Evolutionary conservation across 305 asterid genomes (phyloP), one percentile per base, ranked within the genome.

Genomic region (Withania somnifera): DNA sequence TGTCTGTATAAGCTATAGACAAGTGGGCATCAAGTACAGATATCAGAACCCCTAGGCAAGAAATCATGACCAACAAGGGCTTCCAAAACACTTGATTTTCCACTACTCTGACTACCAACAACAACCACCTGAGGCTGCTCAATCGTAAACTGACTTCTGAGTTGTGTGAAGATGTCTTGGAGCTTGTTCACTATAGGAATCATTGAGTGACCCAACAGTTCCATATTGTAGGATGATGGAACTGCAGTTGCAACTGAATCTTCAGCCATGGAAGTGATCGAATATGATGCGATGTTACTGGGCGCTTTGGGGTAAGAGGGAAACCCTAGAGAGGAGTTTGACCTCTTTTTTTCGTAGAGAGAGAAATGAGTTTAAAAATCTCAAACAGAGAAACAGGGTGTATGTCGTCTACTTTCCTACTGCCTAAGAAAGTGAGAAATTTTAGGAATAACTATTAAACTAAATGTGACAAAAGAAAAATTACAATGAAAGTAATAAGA

Each of bases 61-160:
- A 96, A 96, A 87, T 96, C 99, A 15, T 98, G 95, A n/a, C 99
- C 99, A 1, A 96, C 99, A 15, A 96, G 90, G 76, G 99, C 93
- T 90, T 96, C 99, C 89, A 96, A 79, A 51, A 96, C 99, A 69
- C 99, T 96, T 34, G 99, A 94, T 89, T 96, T 96, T 11, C 99
- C 99, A 78, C 99, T 96, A 88, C 98, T 96, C 87, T 96, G 99
- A 85, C 99, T 94, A 6, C 99, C 99, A 7, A 96, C 97, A 60
- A 96, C 99, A 78, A 97, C 97, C 83, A 96, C 99, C 89, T 96
- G 98, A 24, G 99, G 99, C 85, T 94, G 89, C 89, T 96, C 98
- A 87, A 96, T 90, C 32, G 94, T 91, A 53, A 97, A 93, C 89
- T 94, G 95, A 82, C 97, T 92, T 20, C 98, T 97, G 22, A 94